Percentiles rank a stretch among this genome's conserved stretches.
phyloP scores from a whole-genome alignment of 179 eudicot genomes.

The Silene coronaria region DNA sequence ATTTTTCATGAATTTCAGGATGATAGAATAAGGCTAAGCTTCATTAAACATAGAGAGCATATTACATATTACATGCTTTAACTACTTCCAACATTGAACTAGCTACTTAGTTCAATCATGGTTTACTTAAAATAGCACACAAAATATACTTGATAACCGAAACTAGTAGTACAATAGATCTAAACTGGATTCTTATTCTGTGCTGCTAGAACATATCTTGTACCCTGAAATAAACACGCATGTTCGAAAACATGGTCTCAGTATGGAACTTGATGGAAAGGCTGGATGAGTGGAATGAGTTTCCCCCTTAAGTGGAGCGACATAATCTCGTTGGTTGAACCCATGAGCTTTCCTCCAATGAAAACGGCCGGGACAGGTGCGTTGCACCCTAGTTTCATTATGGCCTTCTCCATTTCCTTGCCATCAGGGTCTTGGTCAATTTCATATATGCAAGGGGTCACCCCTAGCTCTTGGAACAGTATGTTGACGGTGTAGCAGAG shows the following conservation, averaged over 20 bases:
- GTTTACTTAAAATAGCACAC: slow-evolving; percentile 15
- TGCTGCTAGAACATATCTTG: slow-evolving; percentile 13
- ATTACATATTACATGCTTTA: slow-evolving; percentile 23
- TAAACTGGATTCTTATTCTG: slow-evolving; percentile 21
- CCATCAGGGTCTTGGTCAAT: slow-evolving; percentile 60
- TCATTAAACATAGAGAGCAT: slow-evolving; percentile 18
- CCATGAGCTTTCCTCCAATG: slow-evolving; percentile 60
- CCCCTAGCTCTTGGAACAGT: slow-evolving; percentile 51
- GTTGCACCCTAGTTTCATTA: slow-evolving; percentile 40
- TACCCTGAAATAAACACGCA: slow-evolving; percentile 14
- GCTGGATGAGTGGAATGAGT: slow-evolving; percentile 27
- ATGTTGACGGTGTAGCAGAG: slow-evolving; percentile 58
- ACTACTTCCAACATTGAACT: slow-evolving; percentile 17
- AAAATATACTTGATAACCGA: slow-evolving; percentile 21
- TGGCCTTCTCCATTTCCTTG: slow-evolving; percentile 62
- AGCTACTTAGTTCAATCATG: slow-evolving; percentile 16
- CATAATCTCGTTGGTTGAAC: slow-evolving; percentile 82
- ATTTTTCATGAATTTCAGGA: neutral
- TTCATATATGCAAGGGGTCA: slow-evolving; percentile 43
- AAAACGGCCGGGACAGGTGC: slow-evolving; percentile 51
- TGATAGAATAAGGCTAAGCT: slow-evolving; percentile 7
- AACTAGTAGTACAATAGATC: slow-evolving; percentile 19
- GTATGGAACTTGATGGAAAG: slow-evolving; percentile 22
- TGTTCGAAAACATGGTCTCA: slow-evolving; percentile 4
- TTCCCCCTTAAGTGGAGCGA: slow-evolving; percentile 64